phyloP scores from a whole-genome alignment of 495 filamentous ascomycete genomes.

The Aspergillus baeticus region DNA sequence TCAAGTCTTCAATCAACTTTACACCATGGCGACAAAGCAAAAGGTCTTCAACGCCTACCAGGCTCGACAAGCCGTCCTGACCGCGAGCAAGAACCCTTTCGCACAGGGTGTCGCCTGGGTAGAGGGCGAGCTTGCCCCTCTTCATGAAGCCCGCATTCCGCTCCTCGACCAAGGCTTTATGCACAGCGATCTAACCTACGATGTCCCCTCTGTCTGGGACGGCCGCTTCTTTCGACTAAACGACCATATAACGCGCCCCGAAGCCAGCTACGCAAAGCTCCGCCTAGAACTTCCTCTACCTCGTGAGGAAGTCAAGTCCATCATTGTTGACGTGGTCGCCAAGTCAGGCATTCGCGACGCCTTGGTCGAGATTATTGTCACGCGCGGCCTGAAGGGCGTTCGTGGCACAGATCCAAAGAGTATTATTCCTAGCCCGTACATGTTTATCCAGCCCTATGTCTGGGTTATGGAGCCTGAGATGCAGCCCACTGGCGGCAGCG shows the following conservation, averaged over 20 bases:
- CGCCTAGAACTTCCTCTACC: conserved; percentile 35
- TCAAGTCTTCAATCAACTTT: too few species aligned
- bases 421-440: conserved; percentile 29
- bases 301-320: conserved; percentile 28
- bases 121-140: conserved; percentile 27
- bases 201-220: conserved; percentile 42
- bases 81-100: conserved; percentile 28
- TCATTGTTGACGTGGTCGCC: conserved; percentile 34
- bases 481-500: conserved; percentile 34
- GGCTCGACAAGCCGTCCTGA: conserved; percentile 16
- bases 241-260: conserved; percentile 34
- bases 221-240: conserved; percentile 39
- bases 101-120: conserved; percentile 37
- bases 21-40: conserved; percentile 36
- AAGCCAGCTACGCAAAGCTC: conserved; percentile 34
- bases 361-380: conserved; percentile 41
- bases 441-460: conserved; percentile 36
- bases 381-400: conserved; percentile 35
- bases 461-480: conserved; percentile 41
- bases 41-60: conserved; percentile 29
- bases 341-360: conserved; percentile 39
- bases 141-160: conserved; percentile 36
- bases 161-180: conserved; percentile 42
- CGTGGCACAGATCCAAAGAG: conserved; percentile 26
- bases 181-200: conserved; percentile 42